These are phyloP conservation scores for Drosera spatulata DNA, from an alignment of 179 eudicot genomes.

Conservation along the genomic window DNA sequence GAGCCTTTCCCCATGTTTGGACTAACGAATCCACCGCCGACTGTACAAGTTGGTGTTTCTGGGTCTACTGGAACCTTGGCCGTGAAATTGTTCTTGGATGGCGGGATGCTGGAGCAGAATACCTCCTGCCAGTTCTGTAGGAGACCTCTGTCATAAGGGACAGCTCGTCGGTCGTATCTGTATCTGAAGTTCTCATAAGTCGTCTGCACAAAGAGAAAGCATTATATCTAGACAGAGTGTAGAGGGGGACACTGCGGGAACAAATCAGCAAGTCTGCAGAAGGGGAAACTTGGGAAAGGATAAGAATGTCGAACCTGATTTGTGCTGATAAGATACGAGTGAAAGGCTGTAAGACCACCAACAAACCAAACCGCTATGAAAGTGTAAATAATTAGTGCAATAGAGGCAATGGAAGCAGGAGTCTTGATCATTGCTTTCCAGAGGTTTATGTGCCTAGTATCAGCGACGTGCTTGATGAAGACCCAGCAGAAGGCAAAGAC, in stretches of 20 bases:
- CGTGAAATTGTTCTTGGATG: constrained; percentile 44
- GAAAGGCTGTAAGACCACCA: constrained; percentile 83
- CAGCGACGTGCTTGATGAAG: constrained; percentile 42
- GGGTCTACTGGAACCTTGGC: constrained; percentile 26
- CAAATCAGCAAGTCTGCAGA: too few species aligned
- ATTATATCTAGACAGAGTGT: not conserved
- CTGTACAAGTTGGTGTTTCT: constrained; percentile 29
- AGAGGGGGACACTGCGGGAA: too few species aligned
- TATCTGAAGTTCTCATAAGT: constrained; percentile 74
- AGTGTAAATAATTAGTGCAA: constrained; percentile 55
- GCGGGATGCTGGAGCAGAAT: constrained; percentile 36
- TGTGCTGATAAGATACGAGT: constrained; percentile 52
- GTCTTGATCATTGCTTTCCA: constrained; percentile 64
- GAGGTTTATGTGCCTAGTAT: constrained; percentile 22
- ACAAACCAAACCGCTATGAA: constrained; percentile 72
- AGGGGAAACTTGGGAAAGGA: too few species aligned
- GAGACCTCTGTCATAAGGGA: constrained; percentile 59
- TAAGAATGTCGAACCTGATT: constrained; percentile 47
- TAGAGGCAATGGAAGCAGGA: constrained; percentile 61
- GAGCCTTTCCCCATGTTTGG: constrained; percentile 81
- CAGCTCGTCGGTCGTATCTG: constrained; percentile 45
- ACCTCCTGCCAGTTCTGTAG: constrained; percentile 45
- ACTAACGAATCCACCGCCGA: constrained; percentile 69
- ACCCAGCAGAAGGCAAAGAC: constrained; percentile 60
- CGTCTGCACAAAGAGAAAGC: constrained; percentile 35